Evolutionary conservation across 1,284 basidiomycete species (phyloP), one percentile per base, ranked within the genome.

Genomic region (Entoloma clypeatum): DNA sequence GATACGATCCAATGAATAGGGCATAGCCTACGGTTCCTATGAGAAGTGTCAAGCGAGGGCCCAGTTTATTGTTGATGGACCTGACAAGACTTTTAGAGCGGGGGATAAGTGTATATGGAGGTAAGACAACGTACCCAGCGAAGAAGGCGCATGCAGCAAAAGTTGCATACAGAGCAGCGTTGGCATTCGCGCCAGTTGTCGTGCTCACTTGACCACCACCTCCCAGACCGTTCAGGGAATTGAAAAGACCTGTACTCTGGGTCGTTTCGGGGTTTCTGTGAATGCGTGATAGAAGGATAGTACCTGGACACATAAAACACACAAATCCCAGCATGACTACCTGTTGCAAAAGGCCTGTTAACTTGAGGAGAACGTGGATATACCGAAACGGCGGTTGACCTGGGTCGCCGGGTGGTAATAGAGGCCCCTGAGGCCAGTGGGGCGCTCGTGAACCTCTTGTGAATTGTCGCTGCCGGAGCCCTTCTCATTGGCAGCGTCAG

Each of bases 61-160:
- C 89, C 25, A 92, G 68, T 45, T 77, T 75, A 54, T 91, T 84
- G 68, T 87, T 80, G 61, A 89, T 66, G 17, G 85, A 81, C 23
- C 84, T 86, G 44, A 18, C 27, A 43, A n/a, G n/a, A n/a, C n/a
- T n/a, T 24, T 48, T 13, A 39, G 36, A 32, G 22, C 14, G 34
- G 40, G 23, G 11, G 13, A 39, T 37, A 26, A 44, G 14, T 22
- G 26, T 11, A 16, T 36, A 14, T 16, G 9, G 23, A 30, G 25
- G 16, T 16, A 59, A 50, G 46, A 24, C 18, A 13, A 69, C 72
- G 49, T 64, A 81, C 78, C 79, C 79, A 30, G 77, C 71, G 49
- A 83, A 80, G 64, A 81, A 81, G 3, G 77, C 77, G 38, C 64
- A 67, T 35, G 71, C 67, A 1, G 84, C 77, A 55, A 87, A 87